Base-by-base conservation (phyloP, 1,284 basidiomycete species). In the Apiotrichum porosum region DNA sequence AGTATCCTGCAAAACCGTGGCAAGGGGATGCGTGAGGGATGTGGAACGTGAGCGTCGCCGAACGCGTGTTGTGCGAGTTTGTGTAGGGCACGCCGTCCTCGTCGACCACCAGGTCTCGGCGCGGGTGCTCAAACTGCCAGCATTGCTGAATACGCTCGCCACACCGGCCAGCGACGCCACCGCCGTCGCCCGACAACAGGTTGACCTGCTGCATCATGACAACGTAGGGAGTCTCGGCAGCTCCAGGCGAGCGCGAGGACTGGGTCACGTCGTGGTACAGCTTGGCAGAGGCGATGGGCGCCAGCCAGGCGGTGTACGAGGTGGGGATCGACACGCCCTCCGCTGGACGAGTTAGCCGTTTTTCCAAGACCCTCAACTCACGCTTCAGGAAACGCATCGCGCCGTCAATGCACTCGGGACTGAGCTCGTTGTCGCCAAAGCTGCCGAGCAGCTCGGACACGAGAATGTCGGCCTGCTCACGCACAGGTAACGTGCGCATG, bases 351-450 rank as follows among this genome's bases (percentile, higher is more conserved):
- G 38, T 52, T 10, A 52, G 50, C 19, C 12, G 4, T n/a, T 19
- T 32, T 32, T 8, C 17, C 40, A 3, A 3, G 13, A 14, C 9
- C 37, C 36, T 32, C 15, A 32, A 76, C 84, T 65, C 63, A 90
- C 89, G 77, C 78, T 91, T 91, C 64, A 93, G 74, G 70, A 90
- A 92, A 37, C 92, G 77, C 81, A 86, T 83, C 15, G 87, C 93
- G n/a, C 93, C 93, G 69, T 97, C 93, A 26, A 97, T 76, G 72
- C 93, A 97, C 71, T 99, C 95, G 0, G 95, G 95, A 65, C 89
- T 93, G 36, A 98, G 81, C 72, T 99, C 95, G 58, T 99, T 99
- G 74, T 99, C 95, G 5, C 94, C 95, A 73, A 99, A 98, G 9
- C 88, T 93, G 5, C 95, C 95, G 53, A 99, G 74, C 17, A 99